Base-by-base conservation (phyloP, 805 yeast species). In the Zygosaccharomyces kombuchaensis region DNA sequence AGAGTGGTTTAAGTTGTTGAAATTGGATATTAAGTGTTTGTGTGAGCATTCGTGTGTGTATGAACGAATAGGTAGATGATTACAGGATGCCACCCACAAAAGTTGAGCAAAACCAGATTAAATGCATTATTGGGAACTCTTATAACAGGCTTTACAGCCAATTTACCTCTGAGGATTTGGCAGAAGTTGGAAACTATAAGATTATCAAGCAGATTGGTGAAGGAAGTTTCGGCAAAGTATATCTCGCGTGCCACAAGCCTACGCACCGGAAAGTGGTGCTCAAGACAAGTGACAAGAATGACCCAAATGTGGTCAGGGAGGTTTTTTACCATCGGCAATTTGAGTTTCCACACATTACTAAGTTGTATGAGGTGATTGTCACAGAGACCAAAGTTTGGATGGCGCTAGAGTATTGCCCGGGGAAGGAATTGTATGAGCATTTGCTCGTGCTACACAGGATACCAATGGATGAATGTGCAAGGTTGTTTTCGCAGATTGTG, bases 151-250 rank as follows among this genome's bases (percentile, higher is more conserved):
- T 84, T 40, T 77, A 81, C 51, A 53, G 70, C 17, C 73, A 74
- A 43, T 74, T 77, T 51, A 65, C 70, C 8, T 64, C 68, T 10
- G 58, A 76, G 8, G 79, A 76, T 34, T 66, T 81, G 35, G 70
- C 70, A 39, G 85, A 81, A 45, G 81, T 91, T 9, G 98, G 99
- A 1, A 87, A 85, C 64, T 91, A 91, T 60, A 70, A 75, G 42
- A 78, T 93, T 6, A 58, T 80, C 6, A 72, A 80, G 47, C 86
- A 82, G 53, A 83, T 91, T 17, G 98, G 97, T 1, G 89, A 87
- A 56, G 97, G 97, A 8, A 77, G 95, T 2, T 91, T 89, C 73
- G 97, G 98, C 7, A 86, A 85, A 59, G 96, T 89, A 1, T 93
- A 84, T 62, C 68, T 91, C 25, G 98, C 96, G 1, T 72, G 72